These are phyloP conservation scores for Lasiosphaeris hirsuta DNA, from an alignment of 495 filamentous ascomycete species.

Conservation along the genomic window DNA sequence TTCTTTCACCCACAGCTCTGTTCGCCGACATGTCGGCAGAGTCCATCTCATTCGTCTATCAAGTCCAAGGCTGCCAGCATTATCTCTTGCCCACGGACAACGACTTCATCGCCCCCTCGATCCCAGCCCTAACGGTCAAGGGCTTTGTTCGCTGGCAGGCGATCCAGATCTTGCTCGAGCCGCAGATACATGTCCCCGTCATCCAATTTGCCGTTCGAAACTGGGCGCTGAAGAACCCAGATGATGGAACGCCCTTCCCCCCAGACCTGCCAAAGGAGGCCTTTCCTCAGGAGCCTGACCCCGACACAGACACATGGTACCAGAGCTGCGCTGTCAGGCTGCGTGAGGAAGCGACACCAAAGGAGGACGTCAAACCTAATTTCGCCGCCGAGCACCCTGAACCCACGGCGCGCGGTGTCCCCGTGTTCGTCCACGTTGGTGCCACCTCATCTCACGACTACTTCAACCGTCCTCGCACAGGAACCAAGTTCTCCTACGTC, in stretches of 20 bases:
- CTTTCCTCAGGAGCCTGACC: conserved; percentile 72
- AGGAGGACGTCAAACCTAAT: conserved; percentile 27
- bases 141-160: conserved; percentile 95
- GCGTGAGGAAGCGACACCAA: conserved; percentile 40
- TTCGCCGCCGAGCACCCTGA: conserved; percentile 9
- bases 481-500: conserved; percentile 21
- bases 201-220: conserved; percentile 74
- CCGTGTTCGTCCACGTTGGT: no score
- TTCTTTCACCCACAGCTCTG: conserved; percentile 44
- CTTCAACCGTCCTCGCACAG: conserved; percentile 1
- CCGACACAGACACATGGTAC: conserved; percentile 81
- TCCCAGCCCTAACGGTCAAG: conserved; percentile 75
- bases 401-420: no score
- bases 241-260: conserved; percentile 69
- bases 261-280: conserved; percentile 68
- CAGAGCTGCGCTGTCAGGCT: conserved; percentile 61
- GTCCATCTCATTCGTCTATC: conserved; percentile 86
- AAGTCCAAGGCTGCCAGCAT: conserved; percentile 84
- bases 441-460: no score
- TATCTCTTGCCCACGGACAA: conserved; percentile 62
- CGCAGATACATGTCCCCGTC: conserved; percentile 81
- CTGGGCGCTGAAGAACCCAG: conserved; percentile 71
- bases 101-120: conserved; percentile 67
- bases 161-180: conserved; percentile 83
- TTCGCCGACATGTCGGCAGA: conserved; percentile 74